phyloP scores from a whole-genome alignment of 2,329 filamentous ascomycete species.

The Alternaria triticina region DNA sequence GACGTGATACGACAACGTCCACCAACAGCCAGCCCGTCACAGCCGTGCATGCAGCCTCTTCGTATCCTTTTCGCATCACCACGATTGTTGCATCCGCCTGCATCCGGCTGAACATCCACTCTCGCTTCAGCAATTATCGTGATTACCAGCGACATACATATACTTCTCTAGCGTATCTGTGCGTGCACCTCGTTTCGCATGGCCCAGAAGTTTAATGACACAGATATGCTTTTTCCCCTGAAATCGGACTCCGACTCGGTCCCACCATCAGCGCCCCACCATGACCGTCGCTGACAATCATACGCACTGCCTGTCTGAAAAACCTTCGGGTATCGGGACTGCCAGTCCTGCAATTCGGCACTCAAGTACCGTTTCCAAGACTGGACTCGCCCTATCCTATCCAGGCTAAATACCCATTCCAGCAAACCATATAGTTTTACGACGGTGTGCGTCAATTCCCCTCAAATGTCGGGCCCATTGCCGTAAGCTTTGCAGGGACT shows the following conservation, averaged over 20 bases:
- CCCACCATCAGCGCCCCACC: not conserved
- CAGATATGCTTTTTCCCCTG: not conserved
- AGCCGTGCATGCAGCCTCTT: not conserved
- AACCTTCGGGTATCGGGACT: not conserved
- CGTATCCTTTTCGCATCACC: not conserved
- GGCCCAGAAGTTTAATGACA: not conserved
- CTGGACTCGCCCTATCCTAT: not conserved
- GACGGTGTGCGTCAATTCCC: conserved; percentile 1
- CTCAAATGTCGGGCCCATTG: not conserved
- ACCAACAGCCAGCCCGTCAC: not conserved
- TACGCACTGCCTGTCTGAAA: not conserved
- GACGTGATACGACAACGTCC: not conserved
- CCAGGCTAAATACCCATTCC: conserved; percentile 6
- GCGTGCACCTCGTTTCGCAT: not conserved
- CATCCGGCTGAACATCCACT: not conserved
- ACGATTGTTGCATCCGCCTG: not conserved
- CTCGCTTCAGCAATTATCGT: not conserved
- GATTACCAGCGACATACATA: not conserved
- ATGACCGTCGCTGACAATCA: not conserved
- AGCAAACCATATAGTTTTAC: not conserved
- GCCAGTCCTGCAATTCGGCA: not conserved
- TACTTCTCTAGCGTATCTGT: not conserved
- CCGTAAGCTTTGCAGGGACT: not conserved
- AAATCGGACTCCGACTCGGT: not conserved
- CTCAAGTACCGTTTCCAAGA: not conserved